Base-by-base conservation (phyloP, 768 basidiomycete genomes). In the Leccinum truebloodii region DNA sequence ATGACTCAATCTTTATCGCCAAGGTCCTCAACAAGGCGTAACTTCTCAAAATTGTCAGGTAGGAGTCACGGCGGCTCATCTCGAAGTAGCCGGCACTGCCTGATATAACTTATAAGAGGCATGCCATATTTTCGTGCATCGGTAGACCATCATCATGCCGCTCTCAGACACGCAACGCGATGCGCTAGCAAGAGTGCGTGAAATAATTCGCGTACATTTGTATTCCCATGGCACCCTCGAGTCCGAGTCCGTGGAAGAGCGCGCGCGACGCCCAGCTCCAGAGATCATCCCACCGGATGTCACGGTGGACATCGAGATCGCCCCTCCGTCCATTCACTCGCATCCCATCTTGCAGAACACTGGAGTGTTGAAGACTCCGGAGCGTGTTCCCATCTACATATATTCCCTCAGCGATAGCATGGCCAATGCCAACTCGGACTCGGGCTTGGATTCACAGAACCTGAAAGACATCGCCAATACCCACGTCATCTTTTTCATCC, bases 401-500 rank as follows among this genome's bases (percentile, higher is more conserved):
- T 73, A 51, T 8, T 1, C 62, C 34, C 63, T 64, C 46, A n/a
- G 12, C 26, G 12, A 20, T n/a, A 32, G 56, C 20, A 3, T 1
- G 6, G 3, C 30, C 7, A 24, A 28, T n/a, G 18, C 8, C n/a
- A 20, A 18, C 52, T 52, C 52, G 30, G 52, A 20, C 10, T 14
- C 51, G 16, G 51, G 18, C 30, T 41, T 18, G 39, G 18, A n/a
- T 41, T n/a, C 18, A n/a, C 18, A 41, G 39, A 8, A 18, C n/a
- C 41, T n/a, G 26, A 8, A 51, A 4, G 41, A 59, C 0, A 37
- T 24, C 2, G 34, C 57, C 0, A 39, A 69, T 14, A 60, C 60
- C 12, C 60, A 26, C n/a, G 62, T 69, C 54, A 56, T 73, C 34
- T 63, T 71, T 58, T 64, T 62, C 51, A 55, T 71, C 22, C 70